phyloP scores from a whole-genome alignment of 1,284 basidiomycete species.

The Fomitopsis schrenkii region DNA sequence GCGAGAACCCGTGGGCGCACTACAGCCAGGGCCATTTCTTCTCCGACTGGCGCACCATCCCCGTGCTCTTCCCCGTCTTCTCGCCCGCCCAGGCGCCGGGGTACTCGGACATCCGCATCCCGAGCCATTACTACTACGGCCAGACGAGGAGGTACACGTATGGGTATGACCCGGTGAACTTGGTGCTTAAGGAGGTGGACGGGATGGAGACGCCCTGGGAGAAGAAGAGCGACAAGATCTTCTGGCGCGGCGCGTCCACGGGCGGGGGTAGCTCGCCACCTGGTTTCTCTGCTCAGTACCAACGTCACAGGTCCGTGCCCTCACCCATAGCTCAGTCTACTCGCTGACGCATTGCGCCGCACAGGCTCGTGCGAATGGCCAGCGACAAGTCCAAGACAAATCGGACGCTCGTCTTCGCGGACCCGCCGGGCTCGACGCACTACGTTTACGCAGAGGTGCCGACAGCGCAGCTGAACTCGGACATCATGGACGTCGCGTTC shows the following conservation, averaged over 20 bases:
- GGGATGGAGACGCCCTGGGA: constrained; percentile 84
- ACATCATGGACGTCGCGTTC: constrained; percentile 88
- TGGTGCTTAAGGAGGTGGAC: constrained; percentile 69
- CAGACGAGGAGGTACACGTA: constrained; percentile 84
- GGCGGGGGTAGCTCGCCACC: constrained; percentile 87
- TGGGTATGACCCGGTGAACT: constrained; percentile 79
- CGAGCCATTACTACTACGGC: constrained; percentile 91
- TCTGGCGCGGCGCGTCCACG: constrained; percentile 89
- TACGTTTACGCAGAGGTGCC: constrained; percentile 64
- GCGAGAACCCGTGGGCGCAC: constrained; percentile 76
- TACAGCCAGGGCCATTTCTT: constrained; percentile 92
- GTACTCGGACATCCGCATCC: constrained; percentile 87
- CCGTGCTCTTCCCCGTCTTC: constrained; percentile 84
- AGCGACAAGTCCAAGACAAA: constrained; percentile 55
- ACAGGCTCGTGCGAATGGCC: constrained; percentile 76
- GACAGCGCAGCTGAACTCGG: constrained; percentile 63
- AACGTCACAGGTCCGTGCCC: constrained; percentile 71
- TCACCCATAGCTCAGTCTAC: not conserved
- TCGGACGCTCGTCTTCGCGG: constrained; percentile 73
- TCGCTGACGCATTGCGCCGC: not conserved
- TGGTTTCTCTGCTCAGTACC: constrained; percentile 81
- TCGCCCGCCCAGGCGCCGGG: constrained; percentile 84
- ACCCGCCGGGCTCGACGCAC: constrained; percentile 59
- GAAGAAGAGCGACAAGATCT: constrained; percentile 66
- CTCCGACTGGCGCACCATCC: constrained; percentile 89